phyloP scores from a whole-genome alignment of 2,329 filamentous ascomycete genomes.

The Apiospora marii region DNA sequence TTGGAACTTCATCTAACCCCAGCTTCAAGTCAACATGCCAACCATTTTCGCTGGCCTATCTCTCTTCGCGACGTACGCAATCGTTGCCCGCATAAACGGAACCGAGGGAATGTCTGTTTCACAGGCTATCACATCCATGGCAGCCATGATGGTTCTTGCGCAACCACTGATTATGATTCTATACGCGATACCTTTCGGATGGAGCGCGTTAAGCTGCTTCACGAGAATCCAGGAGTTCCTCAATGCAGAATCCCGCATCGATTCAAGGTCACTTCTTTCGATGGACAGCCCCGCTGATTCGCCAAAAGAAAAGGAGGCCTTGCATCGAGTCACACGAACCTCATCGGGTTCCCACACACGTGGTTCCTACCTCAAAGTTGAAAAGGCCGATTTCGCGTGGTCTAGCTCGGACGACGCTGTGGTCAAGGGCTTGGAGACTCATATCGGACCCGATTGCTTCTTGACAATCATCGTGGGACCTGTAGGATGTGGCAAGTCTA shows the following conservation, averaged over 20 bases:
- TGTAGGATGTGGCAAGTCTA: slow-evolving; percentile 29
- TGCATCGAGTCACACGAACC: neutral
- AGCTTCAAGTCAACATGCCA: slow-evolving; percentile 27
- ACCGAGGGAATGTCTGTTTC: slow-evolving; percentile 28
- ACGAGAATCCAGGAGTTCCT: slow-evolving; percentile 36
- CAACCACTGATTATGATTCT: slow-evolving; percentile 35
- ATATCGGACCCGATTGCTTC: slow-evolving; percentile 19
- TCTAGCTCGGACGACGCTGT: neutral
- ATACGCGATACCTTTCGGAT: slow-evolving; percentile 36
- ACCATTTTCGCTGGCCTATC: slow-evolving; percentile 33
- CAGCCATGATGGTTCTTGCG: slow-evolving; percentile 37
- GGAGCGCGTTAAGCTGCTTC: slow-evolving; percentile 39
- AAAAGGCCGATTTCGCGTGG: slow-evolving; percentile 24
- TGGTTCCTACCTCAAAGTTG: neutral
- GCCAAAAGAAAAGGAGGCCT: slow-evolving; percentile 1
- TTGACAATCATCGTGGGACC: slow-evolving; percentile 28
- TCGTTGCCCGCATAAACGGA: slow-evolving; percentile 33
- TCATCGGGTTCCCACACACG: neutral
- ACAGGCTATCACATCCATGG: slow-evolving; percentile 39
- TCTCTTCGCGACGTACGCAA: slow-evolving; percentile 40
- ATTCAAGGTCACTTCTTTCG: slow-evolving; percentile 18
- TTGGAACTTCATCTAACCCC: neutral
- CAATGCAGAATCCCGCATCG: slow-evolving; percentile 21
- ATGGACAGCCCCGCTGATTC: neutral
- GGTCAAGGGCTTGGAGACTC: slow-evolving; percentile 21